Conservation (phyloP, 2,329 filamentous ascomycete genomes). For the Apiospora pterosperma region DNA sequence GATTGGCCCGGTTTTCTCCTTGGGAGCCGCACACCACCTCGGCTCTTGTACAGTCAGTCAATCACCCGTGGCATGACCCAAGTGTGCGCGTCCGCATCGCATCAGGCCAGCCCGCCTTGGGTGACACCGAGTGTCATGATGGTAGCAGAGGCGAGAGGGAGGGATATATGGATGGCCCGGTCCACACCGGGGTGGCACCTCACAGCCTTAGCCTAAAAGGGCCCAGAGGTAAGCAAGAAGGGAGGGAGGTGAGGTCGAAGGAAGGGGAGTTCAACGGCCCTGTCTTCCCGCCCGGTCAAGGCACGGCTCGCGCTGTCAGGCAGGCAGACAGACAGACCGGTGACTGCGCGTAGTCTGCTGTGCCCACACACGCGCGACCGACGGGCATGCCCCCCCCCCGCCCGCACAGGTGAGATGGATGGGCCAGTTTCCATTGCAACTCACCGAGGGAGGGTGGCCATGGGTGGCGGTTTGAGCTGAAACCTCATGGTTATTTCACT, state of each 20-base stretch:
- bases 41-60: background rate
- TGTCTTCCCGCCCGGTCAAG: background rate
- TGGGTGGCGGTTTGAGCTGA: too few species aligned
- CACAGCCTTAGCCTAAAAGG: background rate
- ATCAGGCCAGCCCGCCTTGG: background rate
- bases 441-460: too few species aligned
- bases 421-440: too few species aligned
- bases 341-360: background rate
- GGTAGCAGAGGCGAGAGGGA: background rate
- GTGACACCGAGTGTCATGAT: background rate
- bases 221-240: background rate
- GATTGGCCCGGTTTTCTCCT: background rate
- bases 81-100: background rate
- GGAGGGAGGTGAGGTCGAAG: background rate
- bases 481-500: too few species aligned
- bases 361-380: background rate
- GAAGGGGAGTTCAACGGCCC: background rate
- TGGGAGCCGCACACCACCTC: background rate
- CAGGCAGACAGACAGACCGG: background rate
- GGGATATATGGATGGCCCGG: too few species aligned
- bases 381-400: background rate
- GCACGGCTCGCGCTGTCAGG: background rate
- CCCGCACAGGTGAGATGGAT: too few species aligned
- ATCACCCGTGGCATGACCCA: background rate
- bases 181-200: background rate